Evolutionary conservation across 495 filamentous ascomycete species (phyloP).

Genomic region (Stereocaulon alpinum): DNA sequence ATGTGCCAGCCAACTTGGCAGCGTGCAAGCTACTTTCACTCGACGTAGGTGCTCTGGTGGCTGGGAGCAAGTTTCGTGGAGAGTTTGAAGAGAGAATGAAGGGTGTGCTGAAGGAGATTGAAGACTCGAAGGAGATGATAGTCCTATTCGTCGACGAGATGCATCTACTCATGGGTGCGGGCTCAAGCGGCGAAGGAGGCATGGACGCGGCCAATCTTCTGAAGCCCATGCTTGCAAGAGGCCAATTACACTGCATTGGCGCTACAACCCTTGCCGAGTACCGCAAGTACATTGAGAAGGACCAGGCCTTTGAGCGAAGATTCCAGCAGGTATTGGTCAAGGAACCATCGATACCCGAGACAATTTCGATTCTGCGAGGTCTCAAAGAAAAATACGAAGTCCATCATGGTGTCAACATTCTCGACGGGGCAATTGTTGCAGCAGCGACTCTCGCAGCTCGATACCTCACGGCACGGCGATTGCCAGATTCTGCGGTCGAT

Average conservation of each 20-base stretch:
- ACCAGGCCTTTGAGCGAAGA: slow-evolving; percentile 91
- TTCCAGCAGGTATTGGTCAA: slow-evolving; percentile 97
- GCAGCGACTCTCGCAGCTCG: slow-evolving; percentile 82
- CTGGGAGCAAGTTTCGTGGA: slow-evolving; percentile 93
- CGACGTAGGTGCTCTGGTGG: slow-evolving; percentile 88
- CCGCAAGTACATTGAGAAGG: slow-evolving; percentile 98
- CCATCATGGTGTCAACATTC: slow-evolving; percentile 93
- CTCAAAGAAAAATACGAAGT: slow-evolving; percentile 96
- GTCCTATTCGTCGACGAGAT: slow-evolving; percentile 98
- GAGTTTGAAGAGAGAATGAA: slow-evolving; percentile 99
- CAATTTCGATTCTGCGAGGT: slow-evolving; percentile 91
- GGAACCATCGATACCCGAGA: slow-evolving; percentile 79
- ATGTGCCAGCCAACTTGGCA: slow-evolving; percentile 91
- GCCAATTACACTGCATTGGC: slow-evolving; percentile 94
- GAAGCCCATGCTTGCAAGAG: slow-evolving; percentile 93
- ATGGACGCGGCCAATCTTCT: slow-evolving; percentile 98
- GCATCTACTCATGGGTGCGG: slow-evolving; percentile 95
- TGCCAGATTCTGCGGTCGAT: slow-evolving; percentile 94
- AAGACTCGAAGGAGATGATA: slow-evolving; percentile 93
- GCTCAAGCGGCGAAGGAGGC: slow-evolving; percentile 83
- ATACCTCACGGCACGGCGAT: slow-evolving; percentile 79
- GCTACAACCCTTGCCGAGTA: slow-evolving; percentile 93
- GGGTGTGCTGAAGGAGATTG: slow-evolving; percentile 92
- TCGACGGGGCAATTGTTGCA: slow-evolving; percentile 83
- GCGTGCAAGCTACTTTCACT: slow-evolving; percentile 88